Conservation (phyloP, 2,329 filamentous ascomycete species). For the Cryphonectria radicalis region DNA sequence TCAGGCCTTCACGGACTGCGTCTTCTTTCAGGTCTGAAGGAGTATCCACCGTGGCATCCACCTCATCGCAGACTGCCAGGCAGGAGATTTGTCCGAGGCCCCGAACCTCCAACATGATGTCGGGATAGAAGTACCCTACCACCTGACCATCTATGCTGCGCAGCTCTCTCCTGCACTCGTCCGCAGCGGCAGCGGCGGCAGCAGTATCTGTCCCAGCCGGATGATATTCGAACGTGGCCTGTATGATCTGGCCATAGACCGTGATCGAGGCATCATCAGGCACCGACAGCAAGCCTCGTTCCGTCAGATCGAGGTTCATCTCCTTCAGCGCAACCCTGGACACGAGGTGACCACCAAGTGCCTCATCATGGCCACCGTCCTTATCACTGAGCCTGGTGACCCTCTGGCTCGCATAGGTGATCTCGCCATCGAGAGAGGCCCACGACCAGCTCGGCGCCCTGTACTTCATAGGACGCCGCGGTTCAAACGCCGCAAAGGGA, state of each 20-base stretch:
- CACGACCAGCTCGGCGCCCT: constrained; percentile 22
- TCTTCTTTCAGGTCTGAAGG: not conserved
- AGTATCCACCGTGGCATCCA: not conserved
- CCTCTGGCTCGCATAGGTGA: constrained; percentile 13
- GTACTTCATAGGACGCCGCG: constrained; percentile 4
- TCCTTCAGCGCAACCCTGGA: not conserved
- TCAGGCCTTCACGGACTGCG: not conserved
- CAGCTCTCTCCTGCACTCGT: not conserved
- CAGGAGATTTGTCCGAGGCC: not conserved
- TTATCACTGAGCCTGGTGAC: not conserved
- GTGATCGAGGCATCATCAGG: not conserved
- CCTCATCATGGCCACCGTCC: not conserved
- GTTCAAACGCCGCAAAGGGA: not conserved
- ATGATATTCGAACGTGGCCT: not conserved
- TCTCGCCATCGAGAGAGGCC: constrained; percentile 14
- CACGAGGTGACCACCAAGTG: not conserved
- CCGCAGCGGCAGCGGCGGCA: not conserved
- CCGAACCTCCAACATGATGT: not conserved
- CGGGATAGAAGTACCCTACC: not conserved
- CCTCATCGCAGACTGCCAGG: not conserved
- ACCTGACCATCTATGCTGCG: not conserved
- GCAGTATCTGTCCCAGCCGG: not conserved
- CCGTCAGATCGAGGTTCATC: not conserved
- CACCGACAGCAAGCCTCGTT: not conserved
- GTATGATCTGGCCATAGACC: not conserved